A percentile compares a stretch with the other conserved stretches of the same genome.
These are phyloP conservation scores for Acrocalymma vagum DNA, from an alignment of 2,329 filamentous ascomycete genomes.

Conservation along the genomic window DNA sequence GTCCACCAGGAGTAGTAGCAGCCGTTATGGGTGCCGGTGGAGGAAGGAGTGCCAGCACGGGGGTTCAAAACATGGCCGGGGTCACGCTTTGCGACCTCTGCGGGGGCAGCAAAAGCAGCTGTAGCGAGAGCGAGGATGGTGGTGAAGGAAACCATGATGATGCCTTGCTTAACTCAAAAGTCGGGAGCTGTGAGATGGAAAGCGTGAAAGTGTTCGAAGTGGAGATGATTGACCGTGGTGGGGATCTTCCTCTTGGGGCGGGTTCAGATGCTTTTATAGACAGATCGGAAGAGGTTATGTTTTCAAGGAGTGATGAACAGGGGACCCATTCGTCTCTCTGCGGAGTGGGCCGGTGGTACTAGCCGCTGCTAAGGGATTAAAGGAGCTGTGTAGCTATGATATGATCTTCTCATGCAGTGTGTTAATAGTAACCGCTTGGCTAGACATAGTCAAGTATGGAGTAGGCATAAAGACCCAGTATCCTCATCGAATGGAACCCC, in stretches of 20 bases:
- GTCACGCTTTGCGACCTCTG: constrained; percentile 49
- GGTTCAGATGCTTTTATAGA: constrained; percentile 28
- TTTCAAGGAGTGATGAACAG: no score
- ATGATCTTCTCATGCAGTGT: constrained; percentile 25
- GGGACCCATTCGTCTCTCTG: no score
- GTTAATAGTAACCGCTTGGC: no score
- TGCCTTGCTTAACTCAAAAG: constrained; percentile 5
- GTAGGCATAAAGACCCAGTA: constrained; percentile 7
- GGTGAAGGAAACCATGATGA: constrained; percentile 40
- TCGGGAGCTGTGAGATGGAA: constrained; percentile 6
- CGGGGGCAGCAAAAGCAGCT: constrained; percentile 34
- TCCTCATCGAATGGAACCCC: neutral
- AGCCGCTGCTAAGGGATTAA: constrained; percentile 25
- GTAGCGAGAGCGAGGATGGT: constrained; percentile 33
- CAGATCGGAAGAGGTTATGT: no score
- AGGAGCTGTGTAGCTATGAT: constrained; percentile 23
- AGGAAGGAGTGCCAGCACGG: constrained; percentile 53
- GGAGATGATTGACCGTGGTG: constrained; percentile 19
- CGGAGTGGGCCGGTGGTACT: constrained; percentile 14
- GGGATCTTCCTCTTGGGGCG: constrained; percentile 13
- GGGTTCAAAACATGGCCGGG: constrained; percentile 32
- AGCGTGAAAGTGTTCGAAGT: constrained; percentile 11
- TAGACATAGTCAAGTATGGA: constrained; percentile 5
- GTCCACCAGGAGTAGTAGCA: constrained; percentile 71
- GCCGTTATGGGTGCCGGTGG: constrained; percentile 63